Evolutionary conservation across 2,329 filamentous ascomycete species (phyloP).

Genomic region (Colletotrichum sp.): DNA sequence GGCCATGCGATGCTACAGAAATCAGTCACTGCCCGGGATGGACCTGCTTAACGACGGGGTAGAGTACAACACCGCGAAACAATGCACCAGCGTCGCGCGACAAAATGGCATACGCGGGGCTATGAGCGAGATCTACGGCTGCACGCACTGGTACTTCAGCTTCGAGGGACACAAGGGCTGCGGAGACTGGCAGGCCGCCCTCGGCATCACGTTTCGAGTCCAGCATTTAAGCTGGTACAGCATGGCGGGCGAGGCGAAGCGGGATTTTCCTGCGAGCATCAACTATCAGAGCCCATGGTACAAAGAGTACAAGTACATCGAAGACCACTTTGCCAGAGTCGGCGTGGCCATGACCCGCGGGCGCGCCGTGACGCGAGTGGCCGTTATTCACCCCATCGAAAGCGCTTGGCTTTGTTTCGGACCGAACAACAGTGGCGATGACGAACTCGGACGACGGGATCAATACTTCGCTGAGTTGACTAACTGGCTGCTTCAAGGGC

Average conservation of each 20-base stretch:
- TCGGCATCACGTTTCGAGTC: conserved; percentile 35
- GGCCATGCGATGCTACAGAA: conserved; percentile 36
- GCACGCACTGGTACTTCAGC: conserved; percentile 35
- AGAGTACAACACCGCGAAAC: conserved; percentile 38
- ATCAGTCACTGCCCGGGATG: conserved; percentile 34
- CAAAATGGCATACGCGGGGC: conserved; percentile 31
- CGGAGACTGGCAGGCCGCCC: conserved; percentile 37
- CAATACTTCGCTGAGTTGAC: conserved; percentile 27
- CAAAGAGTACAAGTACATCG: conserved; percentile 33
- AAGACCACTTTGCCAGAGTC: conserved; percentile 36
- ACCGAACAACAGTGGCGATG: conserved; percentile 26
- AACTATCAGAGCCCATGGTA: conserved; percentile 37
- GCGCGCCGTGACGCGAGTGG: conserved; percentile 30
- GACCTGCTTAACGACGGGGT: conserved; percentile 32
- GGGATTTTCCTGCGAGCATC: conserved; percentile 35
- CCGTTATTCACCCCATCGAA: conserved; percentile 36
- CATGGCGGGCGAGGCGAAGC: conserved; percentile 36
- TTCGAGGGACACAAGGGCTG: conserved; percentile 37
- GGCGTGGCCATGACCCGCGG: conserved; percentile 34
- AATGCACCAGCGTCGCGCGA: conserved; percentile 32
- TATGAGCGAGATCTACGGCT: conserved; percentile 35
- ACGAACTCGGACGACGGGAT: conserved; percentile 29
- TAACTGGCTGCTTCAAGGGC: conserved; percentile 12
- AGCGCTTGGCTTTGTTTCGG: conserved; percentile 37
- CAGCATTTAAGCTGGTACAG: conserved; percentile 35